Conservation (phyloP, 805 yeast genomes). For the Yamadazyma sp. region DNA sequence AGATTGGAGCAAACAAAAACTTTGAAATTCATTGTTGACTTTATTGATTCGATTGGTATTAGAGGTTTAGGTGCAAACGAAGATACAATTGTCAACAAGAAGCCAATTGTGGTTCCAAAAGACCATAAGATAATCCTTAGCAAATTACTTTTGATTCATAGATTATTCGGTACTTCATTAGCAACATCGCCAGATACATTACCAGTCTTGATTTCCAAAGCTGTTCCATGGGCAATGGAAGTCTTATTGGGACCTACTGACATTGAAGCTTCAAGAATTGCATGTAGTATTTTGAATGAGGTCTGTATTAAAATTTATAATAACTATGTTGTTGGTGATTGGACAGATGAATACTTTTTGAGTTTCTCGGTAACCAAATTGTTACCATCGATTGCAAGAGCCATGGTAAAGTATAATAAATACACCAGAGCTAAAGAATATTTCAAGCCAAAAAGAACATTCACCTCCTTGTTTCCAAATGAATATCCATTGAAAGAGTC, state of each 20-base stretch:
- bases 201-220: conserved; percentile 39
- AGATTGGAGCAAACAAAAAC: conserved; percentile 38
- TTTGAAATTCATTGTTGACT: conserved; percentile 38
- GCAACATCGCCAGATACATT: conserved; percentile 23
- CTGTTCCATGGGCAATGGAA: conserved; percentile 57
- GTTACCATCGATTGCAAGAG: conserved; percentile 50
- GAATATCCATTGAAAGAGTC: conserved; percentile 59
- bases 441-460: conserved; percentile 59
- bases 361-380: conserved; percentile 50
- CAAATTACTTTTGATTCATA: conserved; percentile 59
- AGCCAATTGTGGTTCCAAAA: conserved; percentile 29
- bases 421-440: conserved; percentile 44
- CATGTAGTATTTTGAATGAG: conserved; percentile 55
- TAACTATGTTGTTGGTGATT: conserved; percentile 26
- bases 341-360: conserved; percentile 32
- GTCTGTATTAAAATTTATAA: conserved; percentile 40
- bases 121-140: conserved; percentile 55
- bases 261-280: conserved; percentile 60
- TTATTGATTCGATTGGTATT: conserved; percentile 54
- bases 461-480: conserved; percentile 67
- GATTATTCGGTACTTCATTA: conserved; percentile 44
- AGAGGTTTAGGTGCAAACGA: conserved; percentile 52
- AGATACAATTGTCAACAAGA: conserved; percentile 19
- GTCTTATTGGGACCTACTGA: conserved; percentile 51
- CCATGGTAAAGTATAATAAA: conserved; percentile 52